phyloP scores from a whole-genome alignment of 2,329 filamentous ascomycete genomes.

The Aspergillus ustus region DNA sequence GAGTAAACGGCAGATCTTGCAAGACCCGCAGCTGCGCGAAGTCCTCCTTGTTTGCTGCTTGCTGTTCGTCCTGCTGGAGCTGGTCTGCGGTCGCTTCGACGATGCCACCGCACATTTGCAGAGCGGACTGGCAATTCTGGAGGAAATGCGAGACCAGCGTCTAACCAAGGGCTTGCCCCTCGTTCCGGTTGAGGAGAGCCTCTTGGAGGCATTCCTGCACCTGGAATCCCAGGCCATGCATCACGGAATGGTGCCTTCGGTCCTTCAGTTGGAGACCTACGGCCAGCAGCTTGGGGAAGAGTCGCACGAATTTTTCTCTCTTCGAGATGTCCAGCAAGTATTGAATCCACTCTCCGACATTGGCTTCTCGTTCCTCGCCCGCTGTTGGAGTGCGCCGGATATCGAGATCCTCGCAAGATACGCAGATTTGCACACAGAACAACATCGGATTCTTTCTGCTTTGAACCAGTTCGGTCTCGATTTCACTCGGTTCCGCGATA shows the following conservation, averaged over 20 bases:
- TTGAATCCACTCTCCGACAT: not conserved
- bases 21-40: conserved; percentile 13
- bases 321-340: not conserved
- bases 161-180: not conserved
- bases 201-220: conserved; percentile 12
- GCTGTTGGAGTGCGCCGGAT: not conserved
- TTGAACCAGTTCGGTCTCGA: not conserved
- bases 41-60: conserved; percentile 18
- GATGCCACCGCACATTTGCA: conserved; percentile 13
- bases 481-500: not conserved
- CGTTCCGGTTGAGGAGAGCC: not conserved
- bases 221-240: conserved; percentile 9
- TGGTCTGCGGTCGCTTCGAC: conserved; percentile 10
- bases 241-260: not conserved
- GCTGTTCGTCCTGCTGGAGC: conserved; percentile 13
- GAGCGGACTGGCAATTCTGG: conserved; percentile 8
- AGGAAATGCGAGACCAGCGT: not conserved
- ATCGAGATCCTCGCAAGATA: conserved; percentile 14
- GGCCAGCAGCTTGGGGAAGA: not conserved
- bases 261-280: not conserved
- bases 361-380: conserved; percentile 21
- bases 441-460: not conserved
- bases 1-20: not conserved
- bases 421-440: conserved; percentile 2
- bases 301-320: not conserved